These are phyloP conservation scores for Trametes sanguinea DNA, from an alignment of 768 basidiomycete genomes.

Conservation along the genomic window DNA sequence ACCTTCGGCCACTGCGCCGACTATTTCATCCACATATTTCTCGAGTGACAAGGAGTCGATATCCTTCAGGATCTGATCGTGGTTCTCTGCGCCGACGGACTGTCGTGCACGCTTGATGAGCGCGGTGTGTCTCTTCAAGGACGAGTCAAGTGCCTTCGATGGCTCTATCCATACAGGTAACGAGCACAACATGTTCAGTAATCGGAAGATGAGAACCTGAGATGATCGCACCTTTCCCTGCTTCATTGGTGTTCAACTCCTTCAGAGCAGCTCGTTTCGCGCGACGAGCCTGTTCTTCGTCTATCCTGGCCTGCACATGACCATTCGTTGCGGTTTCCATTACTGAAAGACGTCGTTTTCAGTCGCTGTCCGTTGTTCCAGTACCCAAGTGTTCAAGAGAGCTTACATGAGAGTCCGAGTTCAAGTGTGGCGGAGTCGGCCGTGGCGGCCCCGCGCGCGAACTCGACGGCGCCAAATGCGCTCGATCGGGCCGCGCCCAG, in stretches of 20 bases:
- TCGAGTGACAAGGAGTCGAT: slow-evolving; percentile 87
- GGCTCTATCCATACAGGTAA: slow-evolving; percentile 48
- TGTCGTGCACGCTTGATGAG: slow-evolving; percentile 92
- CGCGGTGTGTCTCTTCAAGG: slow-evolving; percentile 93
- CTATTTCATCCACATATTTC: slow-evolving; percentile 96
- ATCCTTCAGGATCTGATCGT: slow-evolving; percentile 89
- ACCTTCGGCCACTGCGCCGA: slow-evolving; percentile 84
- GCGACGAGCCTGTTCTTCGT: slow-evolving; percentile 55
- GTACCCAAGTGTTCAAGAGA: too few relatives aligned
- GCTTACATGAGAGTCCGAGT: slow-evolving; percentile 15
- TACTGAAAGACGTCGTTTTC: background rate
- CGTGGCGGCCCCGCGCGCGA: slow-evolving; percentile 4
- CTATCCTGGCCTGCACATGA: slow-evolving; percentile 36
- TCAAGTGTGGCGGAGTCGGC: slow-evolving; percentile 6
- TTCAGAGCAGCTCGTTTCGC: slow-evolving; percentile 61
- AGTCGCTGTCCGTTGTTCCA: background rate
- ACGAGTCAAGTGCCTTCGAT: slow-evolving; percentile 80
- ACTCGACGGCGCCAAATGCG: background rate
- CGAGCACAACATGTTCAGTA: background rate
- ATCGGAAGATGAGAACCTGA: background rate
- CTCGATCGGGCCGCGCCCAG: background rate
- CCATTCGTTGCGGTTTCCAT: slow-evolving; percentile 23
- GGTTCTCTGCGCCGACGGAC: slow-evolving; percentile 79
- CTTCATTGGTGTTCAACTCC: slow-evolving; percentile 52
- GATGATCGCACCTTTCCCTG: slow-evolving; percentile 45